A percentile compares a stretch with the other conserved stretches of the same genome.
Conservation (phyloP, 2,329 filamentous ascomycete genomes). For the Trichoderma sp. region DNA sequence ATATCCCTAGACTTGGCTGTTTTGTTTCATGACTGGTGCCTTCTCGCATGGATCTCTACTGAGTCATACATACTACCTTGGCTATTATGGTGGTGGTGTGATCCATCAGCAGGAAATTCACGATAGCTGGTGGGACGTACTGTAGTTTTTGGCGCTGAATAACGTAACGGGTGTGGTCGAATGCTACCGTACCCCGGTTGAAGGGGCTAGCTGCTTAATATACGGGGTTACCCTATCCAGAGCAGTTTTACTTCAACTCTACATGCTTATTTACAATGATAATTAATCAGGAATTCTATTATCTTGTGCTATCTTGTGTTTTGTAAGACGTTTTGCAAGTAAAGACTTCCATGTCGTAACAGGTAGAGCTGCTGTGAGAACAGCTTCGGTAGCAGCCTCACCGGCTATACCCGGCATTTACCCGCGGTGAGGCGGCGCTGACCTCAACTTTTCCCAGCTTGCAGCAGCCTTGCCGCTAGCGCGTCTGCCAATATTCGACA, state of each 20-base stretch:
- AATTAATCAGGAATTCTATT: not conserved
- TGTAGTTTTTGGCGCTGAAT: not conserved
- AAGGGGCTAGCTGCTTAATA: not conserved
- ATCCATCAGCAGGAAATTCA: not conserved
- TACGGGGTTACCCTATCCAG: not conserved
- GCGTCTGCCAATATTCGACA: constrained; percentile 19
- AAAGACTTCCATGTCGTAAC: not conserved
- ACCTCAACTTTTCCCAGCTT: constrained; percentile 19
- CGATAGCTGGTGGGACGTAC: not conserved
- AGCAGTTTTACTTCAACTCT: not conserved
- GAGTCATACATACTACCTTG: not conserved
- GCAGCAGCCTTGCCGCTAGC: constrained; percentile 16
- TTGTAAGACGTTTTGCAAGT: not conserved
- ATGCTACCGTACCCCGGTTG: constrained; percentile 9
- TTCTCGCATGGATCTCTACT: not conserved
- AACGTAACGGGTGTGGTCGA: not conserved
- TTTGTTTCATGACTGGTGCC: not conserved
- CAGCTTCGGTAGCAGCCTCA: not conserved
- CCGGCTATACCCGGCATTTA: constrained; percentile 11
- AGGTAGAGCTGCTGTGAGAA: not conserved
- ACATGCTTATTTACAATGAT: not conserved
- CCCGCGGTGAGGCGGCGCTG: constrained; percentile 16
- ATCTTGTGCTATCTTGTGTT: not conserved
- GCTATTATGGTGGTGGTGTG: not conserved
- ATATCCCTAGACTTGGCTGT: not conserved